Evolutionary conservation across 352 stramenopile genomes (phyloP).

Genomic region (Globisporangium middletonii): DNA sequence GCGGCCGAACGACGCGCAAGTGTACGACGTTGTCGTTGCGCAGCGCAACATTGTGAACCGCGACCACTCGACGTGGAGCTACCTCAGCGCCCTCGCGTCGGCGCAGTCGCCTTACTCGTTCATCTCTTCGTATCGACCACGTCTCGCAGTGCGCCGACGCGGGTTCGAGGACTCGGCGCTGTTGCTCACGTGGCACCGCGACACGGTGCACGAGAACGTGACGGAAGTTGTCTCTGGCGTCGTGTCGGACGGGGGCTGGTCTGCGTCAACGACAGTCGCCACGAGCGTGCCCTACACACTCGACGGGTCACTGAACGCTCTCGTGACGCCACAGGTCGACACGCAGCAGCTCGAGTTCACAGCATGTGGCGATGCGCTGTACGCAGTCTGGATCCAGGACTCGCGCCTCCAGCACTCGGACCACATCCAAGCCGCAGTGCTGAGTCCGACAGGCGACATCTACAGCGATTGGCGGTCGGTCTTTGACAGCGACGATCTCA

Average conservation of each 20-base stretch:
- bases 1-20: slow-evolving; percentile 10
- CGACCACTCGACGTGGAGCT: slow-evolving; percentile 50
- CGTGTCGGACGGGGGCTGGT: slow-evolving; percentile 34
- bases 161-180: slow-evolving; percentile 49
- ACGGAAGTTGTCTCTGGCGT: slow-evolving; percentile 43
- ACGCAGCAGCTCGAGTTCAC: slow-evolving; percentile 10
- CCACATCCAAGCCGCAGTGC: slow-evolving; percentile 9
- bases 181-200: slow-evolving; percentile 49
- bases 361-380: slow-evolving; percentile 12
- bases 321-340: not conserved
- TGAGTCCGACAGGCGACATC: slow-evolving; percentile 12
- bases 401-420: not conserved
- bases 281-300: slow-evolving; percentile 20
- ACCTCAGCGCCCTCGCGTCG: slow-evolving; percentile 26
- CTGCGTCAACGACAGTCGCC: slow-evolving; percentile 15
- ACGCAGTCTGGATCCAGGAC: slow-evolving; percentile 11
- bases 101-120: slow-evolving; percentile 25
- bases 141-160: slow-evolving; percentile 34
- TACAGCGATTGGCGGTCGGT: slow-evolving; percentile 24
- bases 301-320: not conserved
- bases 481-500: slow-evolving; percentile 16
- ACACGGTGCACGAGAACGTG: slow-evolving; percentile 29
- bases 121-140: slow-evolving; percentile 34
- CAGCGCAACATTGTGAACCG: slow-evolving; percentile 46
- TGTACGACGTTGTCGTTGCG: slow-evolving; percentile 46